phyloP scores from a whole-genome alignment of 116 monocot species.

The Papilionanthe hybrid region DNA sequence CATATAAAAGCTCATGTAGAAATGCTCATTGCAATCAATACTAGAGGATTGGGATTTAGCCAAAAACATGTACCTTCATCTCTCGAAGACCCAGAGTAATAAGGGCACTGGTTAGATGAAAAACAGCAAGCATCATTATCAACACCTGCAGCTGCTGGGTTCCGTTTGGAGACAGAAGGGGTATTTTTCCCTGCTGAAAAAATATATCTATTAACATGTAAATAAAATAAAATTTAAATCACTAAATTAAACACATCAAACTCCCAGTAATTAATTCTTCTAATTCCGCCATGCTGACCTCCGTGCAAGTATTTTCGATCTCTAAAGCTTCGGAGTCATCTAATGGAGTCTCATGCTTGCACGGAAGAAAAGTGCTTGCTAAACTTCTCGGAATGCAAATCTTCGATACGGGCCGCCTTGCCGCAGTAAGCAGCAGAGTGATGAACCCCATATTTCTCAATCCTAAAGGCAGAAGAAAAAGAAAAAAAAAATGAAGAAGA shows the following conservation, averaged over 20 bases:
- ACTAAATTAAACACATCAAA: neutral
- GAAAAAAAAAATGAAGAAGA: neutral
- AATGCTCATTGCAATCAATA: no score
- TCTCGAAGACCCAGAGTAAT: neutral
- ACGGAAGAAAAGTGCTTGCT: slow-evolving; percentile 25
- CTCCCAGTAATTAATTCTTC: neutral
- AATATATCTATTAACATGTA: neutral
- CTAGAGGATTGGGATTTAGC: no score
- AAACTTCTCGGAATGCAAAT: slow-evolving; percentile 22
- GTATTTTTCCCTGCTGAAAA: slow-evolving; percentile 3
- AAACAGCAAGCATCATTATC: slow-evolving; percentile 1
- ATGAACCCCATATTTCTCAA: slow-evolving; percentile 34
- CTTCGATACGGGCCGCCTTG: slow-evolving; percentile 29
- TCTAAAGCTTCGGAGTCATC: neutral
- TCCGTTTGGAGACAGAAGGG: slow-evolving; percentile 1
- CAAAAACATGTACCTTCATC: neutral
- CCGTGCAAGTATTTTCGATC: neutral
- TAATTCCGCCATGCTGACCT: neutral
- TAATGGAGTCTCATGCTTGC: neutral
- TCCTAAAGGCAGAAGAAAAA: neutral
- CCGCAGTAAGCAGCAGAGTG: slow-evolving; percentile 27
- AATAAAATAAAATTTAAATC: neutral
- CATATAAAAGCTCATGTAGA: no score
- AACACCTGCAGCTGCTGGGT: slow-evolving; percentile 1
- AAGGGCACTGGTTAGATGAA: neutral